Evolutionary conservation across 2,329 filamentous ascomycete species (phyloP).

Genomic region (Xylariomycetidae sp.): DNA sequence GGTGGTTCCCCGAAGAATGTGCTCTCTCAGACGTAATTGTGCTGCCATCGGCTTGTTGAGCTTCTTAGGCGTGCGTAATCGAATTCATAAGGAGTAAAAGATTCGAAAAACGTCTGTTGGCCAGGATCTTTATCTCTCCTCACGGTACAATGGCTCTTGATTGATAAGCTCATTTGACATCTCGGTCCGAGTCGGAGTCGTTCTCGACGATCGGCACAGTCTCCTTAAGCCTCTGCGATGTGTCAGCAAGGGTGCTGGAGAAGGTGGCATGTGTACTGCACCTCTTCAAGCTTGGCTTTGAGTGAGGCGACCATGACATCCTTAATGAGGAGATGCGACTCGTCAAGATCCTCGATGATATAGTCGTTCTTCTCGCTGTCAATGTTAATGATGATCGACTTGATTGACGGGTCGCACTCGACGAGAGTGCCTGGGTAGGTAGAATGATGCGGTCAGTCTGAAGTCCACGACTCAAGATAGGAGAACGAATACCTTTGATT

Average conservation of each 20-base stretch:
- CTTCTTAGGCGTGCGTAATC: too few species aligned
- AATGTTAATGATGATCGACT: constrained; percentile 75
- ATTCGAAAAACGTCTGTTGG: too few species aligned
- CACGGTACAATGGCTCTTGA: not conserved
- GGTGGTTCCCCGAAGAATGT: too few species aligned
- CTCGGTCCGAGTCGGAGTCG: constrained; percentile 45
- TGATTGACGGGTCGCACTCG: constrained; percentile 81
- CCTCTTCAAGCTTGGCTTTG: constrained; percentile 63
- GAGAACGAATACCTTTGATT: constrained; percentile 19
- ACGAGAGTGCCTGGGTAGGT: constrained; percentile 58
- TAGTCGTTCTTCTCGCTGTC: constrained; percentile 64
- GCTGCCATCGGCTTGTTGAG: too few species aligned
- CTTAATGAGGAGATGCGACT: constrained; percentile 69
- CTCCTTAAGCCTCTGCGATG: constrained; percentile 41
- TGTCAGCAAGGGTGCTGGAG: constrained; percentile 11
- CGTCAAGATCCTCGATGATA: constrained; percentile 76
- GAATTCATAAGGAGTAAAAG: too few species aligned
- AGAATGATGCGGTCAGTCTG: too few species aligned
- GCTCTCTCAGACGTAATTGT: too few species aligned
- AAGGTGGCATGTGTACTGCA: constrained; percentile 36
- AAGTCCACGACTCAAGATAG: too few species aligned
- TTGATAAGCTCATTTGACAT: constrained; percentile 24
- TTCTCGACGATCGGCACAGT: constrained; percentile 43
- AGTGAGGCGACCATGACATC: constrained; percentile 63
- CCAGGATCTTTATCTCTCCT: not conserved